Evolutionary conservation across 768 basidiomycete genomes (phyloP).

Genomic region (Boletales sp.): DNA sequence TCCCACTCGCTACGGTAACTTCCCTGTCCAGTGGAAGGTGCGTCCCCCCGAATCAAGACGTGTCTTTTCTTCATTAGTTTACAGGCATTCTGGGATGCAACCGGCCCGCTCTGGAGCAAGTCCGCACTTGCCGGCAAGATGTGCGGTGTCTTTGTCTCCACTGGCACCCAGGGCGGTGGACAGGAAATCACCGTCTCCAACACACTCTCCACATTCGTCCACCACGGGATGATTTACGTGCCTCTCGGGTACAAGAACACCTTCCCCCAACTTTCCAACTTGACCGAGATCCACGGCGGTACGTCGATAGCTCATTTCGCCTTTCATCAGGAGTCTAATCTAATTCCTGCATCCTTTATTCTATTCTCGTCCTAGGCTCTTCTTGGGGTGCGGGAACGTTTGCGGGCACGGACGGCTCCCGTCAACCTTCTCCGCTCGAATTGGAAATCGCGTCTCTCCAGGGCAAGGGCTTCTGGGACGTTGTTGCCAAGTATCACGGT

Average conservation of each 20-base stretch:
- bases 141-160: slow-evolving; percentile 44
- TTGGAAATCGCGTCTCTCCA: slow-evolving; percentile 54
- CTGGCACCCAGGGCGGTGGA: slow-evolving; percentile 47
- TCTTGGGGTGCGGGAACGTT: slow-evolving; percentile 81
- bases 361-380: slow-evolving; percentile 43
- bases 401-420: slow-evolving; percentile 51
- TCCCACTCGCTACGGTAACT: slow-evolving; percentile 46
- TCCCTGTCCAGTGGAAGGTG: slow-evolving; percentile 57
- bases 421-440: slow-evolving; percentile 58
- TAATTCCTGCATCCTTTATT: neutral
- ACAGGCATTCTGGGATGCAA: slow-evolving; percentile 47
- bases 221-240: slow-evolving; percentile 53
- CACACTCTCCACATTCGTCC: slow-evolving; percentile 45
- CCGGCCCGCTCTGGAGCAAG: slow-evolving; percentile 43
- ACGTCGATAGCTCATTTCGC: slow-evolving; percentile 11
- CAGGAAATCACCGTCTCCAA: slow-evolving; percentile 39
- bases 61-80: slow-evolving; percentile 19
- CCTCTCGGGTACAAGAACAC: slow-evolving; percentile 49
- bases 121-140: slow-evolving; percentile 45
- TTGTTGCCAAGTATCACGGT: slow-evolving; percentile 36
- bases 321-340: neutral
- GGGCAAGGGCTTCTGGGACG: slow-evolving; percentile 53
- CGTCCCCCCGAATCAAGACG: slow-evolving; percentile 11
- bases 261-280: slow-evolving; percentile 36
- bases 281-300: slow-evolving; percentile 47